Percentiles rank a stretch among this genome's conserved stretches.
phyloP scores from a whole-genome alignment of 1,284 basidiomycete genomes.

The Bondarzewia mesenterica region DNA sequence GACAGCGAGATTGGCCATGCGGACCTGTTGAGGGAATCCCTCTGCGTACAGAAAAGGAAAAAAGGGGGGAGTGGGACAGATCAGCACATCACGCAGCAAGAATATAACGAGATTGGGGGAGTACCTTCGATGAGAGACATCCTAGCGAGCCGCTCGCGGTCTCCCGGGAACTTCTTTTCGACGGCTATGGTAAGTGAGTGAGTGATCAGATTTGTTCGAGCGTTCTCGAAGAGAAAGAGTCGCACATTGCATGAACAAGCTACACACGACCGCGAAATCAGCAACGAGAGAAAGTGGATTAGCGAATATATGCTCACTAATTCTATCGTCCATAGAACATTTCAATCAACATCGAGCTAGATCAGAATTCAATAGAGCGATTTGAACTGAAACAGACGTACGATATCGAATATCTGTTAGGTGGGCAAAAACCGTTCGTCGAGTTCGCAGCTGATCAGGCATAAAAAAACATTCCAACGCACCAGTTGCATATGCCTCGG shows the following conservation, averaged over 20 bases:
- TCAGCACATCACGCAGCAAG: no score
- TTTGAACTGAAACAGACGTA: slow-evolving; percentile 27
- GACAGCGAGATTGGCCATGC: slow-evolving; percentile 83
- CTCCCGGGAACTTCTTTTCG: slow-evolving; percentile 82
- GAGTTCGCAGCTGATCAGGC: no score
- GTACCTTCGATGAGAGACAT: slow-evolving; percentile 90
- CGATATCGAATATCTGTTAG: slow-evolving; percentile 89
- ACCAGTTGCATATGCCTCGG: slow-evolving; percentile 84
- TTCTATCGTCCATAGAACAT: no score
- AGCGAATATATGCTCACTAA: no score
- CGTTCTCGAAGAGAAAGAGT: neutral
- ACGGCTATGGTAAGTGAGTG: slow-evolving; percentile 46
- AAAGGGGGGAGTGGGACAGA: neutral
- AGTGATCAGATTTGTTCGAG: slow-evolving; percentile 8
- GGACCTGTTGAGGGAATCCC: slow-evolving; percentile 75
- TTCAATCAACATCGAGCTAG: no score
- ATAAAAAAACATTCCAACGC: no score
- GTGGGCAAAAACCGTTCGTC: no score
- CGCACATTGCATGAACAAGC: slow-evolving; percentile 57
- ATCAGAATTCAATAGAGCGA: no score
- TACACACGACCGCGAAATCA: slow-evolving; percentile 20
- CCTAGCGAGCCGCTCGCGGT: slow-evolving; percentile 67
- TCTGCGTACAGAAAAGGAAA: slow-evolving; percentile 38
- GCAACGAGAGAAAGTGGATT: no score
- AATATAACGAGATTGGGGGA: neutral